Base-by-base conservation (phyloP, 495 filamentous ascomycete species). In the Neurospora sp. region DNA sequence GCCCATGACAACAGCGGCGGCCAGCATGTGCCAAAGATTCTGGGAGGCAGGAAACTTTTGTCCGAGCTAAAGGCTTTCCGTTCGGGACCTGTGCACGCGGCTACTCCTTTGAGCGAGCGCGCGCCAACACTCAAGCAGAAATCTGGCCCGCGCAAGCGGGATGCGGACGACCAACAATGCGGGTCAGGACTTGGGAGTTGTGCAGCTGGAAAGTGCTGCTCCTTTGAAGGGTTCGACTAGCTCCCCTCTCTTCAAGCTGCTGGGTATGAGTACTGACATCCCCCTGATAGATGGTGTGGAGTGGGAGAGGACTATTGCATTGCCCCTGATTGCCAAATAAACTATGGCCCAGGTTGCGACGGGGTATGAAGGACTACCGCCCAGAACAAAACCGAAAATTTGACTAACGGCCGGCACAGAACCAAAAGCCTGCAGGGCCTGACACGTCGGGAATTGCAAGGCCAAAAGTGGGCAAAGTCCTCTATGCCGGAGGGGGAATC, bases 261-360 rank as follows among this genome's bases (percentile, higher is more conserved):
- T 8, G 22, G 20, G 53, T 61, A 27, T 61, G 53, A 61, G 22
- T 61, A 61, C 84, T 80, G 85, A 87, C 77, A 42, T 35, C 14
- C 40, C 14, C n/a, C 42, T 39, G 22, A 31, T 44, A 88, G 86
- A 3, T 88, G 80, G 79, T 93, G 91, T 75, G 92, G 92, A 10
- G 84, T 78, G 10, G 85, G 85, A 3, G 78, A 75, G 71, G 87
- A 85, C 12, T 91, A 92, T 77, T 94, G 92, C 78, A 77, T 78
- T 20, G 87, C 91, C 40, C 92, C 92, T 3, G 89, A 90, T 72
- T 94, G 92, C 76, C 89, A 90, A 74, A 82, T 91, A 40, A 84
- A 88, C 73, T 94, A 88, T 74, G 91, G 90, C 16, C 76, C 84
- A 38, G 82, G 74, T 22, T 94, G 92, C 76, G 92, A 94, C 79